Evolutionary conservation across 441 rosid genomes (phyloP).

Genomic region (Adansonia rubrostipa): DNA sequence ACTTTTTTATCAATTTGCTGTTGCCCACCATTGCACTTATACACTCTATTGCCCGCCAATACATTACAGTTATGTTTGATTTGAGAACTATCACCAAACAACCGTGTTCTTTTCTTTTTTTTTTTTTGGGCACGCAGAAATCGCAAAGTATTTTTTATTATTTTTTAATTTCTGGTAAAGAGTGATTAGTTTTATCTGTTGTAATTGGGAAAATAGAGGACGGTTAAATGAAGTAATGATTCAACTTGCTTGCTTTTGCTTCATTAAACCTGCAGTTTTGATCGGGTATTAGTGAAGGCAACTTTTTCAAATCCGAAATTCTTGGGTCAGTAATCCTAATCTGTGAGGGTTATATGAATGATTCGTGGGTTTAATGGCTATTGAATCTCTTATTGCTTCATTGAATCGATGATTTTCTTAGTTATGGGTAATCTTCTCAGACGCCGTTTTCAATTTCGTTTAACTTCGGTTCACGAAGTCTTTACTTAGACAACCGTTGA

Average conservation of each 20-base stretch:
- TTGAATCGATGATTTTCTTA: neutral
- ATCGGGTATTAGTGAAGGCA: neutral
- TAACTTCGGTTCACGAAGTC: neutral
- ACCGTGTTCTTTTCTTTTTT: neutral
- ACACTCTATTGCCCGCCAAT: too few relatives aligned
- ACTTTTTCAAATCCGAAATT: neutral
- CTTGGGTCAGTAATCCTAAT: neutral
- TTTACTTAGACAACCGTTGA: neutral
- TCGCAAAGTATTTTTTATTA: neutral
- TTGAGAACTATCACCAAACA: neutral
- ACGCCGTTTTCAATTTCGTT: neutral
- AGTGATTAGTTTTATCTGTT: neutral
- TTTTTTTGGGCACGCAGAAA: neutral
- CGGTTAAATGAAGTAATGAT: neutral
- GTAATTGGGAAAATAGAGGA: neutral
- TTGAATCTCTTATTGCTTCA: neutral
- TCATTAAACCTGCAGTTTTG: neutral
- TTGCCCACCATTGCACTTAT: too few relatives aligned
- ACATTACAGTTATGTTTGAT: neutral
- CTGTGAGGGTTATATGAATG: neutral
- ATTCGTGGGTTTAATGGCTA: neutral
- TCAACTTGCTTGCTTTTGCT: neutral
- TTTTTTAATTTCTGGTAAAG: neutral
- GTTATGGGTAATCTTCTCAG: too few relatives aligned
- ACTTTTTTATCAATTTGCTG: neutral